Evolutionary conservation across 2,329 filamentous ascomycete genomes (phyloP).

Genomic region (Nannizziopsis arthrosporioides): DNA sequence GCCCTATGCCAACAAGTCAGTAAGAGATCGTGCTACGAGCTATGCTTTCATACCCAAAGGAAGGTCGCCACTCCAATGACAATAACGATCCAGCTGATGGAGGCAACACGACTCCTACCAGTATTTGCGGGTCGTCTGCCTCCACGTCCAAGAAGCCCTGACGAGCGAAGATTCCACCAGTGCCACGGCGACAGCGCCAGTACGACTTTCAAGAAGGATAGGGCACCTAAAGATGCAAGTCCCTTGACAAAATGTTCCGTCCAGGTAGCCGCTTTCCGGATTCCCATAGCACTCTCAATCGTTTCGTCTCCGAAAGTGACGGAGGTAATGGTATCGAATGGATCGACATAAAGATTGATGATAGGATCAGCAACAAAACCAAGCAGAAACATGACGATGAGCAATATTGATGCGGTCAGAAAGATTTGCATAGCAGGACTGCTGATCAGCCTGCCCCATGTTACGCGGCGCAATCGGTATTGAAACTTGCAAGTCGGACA

Average conservation of each 20-base stretch:
- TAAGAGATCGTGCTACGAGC: background rate
- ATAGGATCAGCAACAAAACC: slow-evolving; percentile 91
- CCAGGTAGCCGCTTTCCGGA: slow-evolving; percentile 54
- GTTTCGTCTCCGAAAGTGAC: slow-evolving; percentile 29
- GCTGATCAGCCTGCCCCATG: slow-evolving; percentile 58
- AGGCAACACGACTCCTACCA: slow-evolving; percentile 65
- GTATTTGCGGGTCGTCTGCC: slow-evolving; percentile 46
- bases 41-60: slow-evolving; percentile 49
- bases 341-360: slow-evolving; percentile 77
- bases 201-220: slow-evolving; percentile 74
- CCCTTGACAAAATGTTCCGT: slow-evolving; percentile 77
- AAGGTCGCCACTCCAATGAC: slow-evolving; percentile 71
- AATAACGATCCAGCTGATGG: slow-evolving; percentile 68
- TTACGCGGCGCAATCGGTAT: slow-evolving; percentile 67
- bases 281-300: slow-evolving; percentile 25
- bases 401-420: slow-evolving; percentile 61
- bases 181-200: slow-evolving; percentile 63
- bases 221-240: slow-evolving; percentile 72
- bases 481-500: slow-evolving; percentile 80
- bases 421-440: slow-evolving; percentile 55
- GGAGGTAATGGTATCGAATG: slow-evolving; percentile 47
- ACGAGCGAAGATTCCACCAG: slow-evolving; percentile 61
- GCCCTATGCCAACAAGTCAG: slow-evolving; percentile 39
- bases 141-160: slow-evolving; percentile 44
- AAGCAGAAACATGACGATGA: slow-evolving; percentile 63